Evolutionary conservation across 2,329 filamentous ascomycete species (phyloP).

Genomic region (Fusarium mangiferae): DNA sequence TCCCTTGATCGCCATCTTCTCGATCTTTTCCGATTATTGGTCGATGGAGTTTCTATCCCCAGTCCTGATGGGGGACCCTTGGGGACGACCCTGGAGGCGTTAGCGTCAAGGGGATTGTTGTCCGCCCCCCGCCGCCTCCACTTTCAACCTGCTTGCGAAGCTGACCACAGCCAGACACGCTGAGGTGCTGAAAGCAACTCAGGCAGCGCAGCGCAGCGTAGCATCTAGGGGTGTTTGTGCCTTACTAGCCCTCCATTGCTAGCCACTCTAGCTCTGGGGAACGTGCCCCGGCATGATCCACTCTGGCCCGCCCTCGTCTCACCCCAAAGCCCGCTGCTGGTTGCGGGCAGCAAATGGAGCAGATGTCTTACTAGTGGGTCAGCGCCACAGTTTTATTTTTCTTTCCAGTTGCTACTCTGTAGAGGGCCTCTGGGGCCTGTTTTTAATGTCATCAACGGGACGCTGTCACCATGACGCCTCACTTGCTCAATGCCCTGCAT

Average conservation of each 20-base stretch:
- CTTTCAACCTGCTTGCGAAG: conserved; percentile 13
- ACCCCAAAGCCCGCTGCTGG: conserved; percentile 13
- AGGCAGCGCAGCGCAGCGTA: background rate
- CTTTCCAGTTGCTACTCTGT: background rate
- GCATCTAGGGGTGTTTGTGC: conserved; percentile 16
- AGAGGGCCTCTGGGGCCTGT: background rate
- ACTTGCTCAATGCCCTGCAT: conserved; percentile 24
- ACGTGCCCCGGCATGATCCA: conserved; percentile 10
- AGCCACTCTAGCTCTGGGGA: conserved; percentile 28
- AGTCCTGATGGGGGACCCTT: conserved; percentile 46
- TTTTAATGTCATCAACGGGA: background rate
- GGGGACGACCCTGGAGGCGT: conserved; percentile 39
- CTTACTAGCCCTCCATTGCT: conserved; percentile 21
- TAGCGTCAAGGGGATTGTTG: conserved; percentile 38
- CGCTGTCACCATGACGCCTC: conserved; percentile 34
- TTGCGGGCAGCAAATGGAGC: conserved; percentile 11
- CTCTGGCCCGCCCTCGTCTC: conserved; percentile 14
- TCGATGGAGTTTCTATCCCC: conserved; percentile 34
- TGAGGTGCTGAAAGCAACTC: background rate
- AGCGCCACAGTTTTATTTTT: background rate
- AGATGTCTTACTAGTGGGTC: background rate
- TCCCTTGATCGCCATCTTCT: conserved; percentile 30
- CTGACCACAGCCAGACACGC: conserved; percentile 8
- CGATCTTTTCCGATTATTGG: conserved; percentile 54
- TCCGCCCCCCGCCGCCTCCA: conserved; percentile 36